Base-by-base conservation (phyloP, 805 yeast species). In the Metschnikowia chrysomelidarum region DNA sequence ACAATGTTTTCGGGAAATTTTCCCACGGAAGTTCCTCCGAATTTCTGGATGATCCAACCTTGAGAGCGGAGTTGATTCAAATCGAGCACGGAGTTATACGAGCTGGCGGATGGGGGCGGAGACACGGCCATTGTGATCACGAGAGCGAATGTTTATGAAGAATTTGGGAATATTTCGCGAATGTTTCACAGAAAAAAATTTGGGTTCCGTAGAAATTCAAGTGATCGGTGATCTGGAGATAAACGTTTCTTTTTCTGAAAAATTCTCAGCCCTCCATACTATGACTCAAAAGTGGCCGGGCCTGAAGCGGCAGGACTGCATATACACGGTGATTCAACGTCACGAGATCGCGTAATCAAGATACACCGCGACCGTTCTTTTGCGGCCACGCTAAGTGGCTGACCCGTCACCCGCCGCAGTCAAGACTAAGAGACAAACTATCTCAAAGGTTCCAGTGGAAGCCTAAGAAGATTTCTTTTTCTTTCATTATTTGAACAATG, bases 11-110 rank as follows among this genome's bases (percentile, higher is more conserved):
- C 79, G 7, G 96, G 86, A 60, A 93, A 89, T 59, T 93, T 93
- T 15, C 98, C 98, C 20, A 93, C 96, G 30, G 93, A 81, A 11
- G 98, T 93, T 35, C 98, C 98, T 31, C 98, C 98, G 54, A 87
- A 93, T 62, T 93, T 93, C 60, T 93, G 98, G 5, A 93, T 54
- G 26, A 67, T 47, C 73, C 73, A 68, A 7, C 67, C 67, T 12
- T 41, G 34, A 18, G 54, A 29, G 12, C 46, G 33, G 10, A 47
- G 49, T 14, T 44, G 38, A 21, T 54, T 56, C 27, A 68, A 50
- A 44, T 68, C 73, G 19, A 62, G 54, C 25, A 68, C 69, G 2
- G 72, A 66, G 36, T 64, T 67, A 37, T 64, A 68, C 2, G 69
- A 62, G 30, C 48, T 50, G 10, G 50, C 57, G 24, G 43, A 24